Base-by-base conservation (phyloP, 2,329 filamentous ascomycete genomes). In the Nemania sp. region DNA sequence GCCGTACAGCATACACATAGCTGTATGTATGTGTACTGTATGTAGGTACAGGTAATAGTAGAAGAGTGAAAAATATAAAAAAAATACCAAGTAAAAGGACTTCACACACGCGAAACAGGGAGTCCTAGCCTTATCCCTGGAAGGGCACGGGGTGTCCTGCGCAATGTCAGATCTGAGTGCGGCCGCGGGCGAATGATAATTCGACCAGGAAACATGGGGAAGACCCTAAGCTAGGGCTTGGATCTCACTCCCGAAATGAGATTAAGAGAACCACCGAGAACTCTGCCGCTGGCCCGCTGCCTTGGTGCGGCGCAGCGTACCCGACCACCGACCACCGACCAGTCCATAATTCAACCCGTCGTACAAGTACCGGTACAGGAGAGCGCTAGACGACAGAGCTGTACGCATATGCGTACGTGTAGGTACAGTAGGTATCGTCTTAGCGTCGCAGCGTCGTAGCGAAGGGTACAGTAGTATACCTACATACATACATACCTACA, bases 211-310 rank as follows among this genome's bases (percentile, higher is more conserved):
- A 69, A 69, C 68, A 72, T 72, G 70, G 68, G 66, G 70, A 66
- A 69, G 53, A 20, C n/a, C 38, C n/a, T 11, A 29, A 24, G 47
- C 63, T 66, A 69, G 61, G 62, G 51, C 38, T 64, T 58, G 64
- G 65, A 70, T 70, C 68, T 70, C 64, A 60, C 62, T 68, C 64
- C 69, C 70, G 70, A 72, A 72, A 72, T 72, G 68, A 69, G 68
- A 69, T 72, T 64, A 62, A 43, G 62, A 72, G 70, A 71, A 70
- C 60, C 59, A 69, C 70, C 69, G 70, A 71, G 66, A 64, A 72
- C 64, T 65, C 64, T 71, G 66, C 70, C 68, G 66, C 62, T 67
- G 68, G 68, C 61, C 66, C 68, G 62, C 61, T 62, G 56, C 55
- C 62, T 52, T 64, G 65, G 54, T 64, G 60, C 66, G 66, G 63